Base-by-base conservation (phyloP, 202 grass and related monocot species). In the Panicum hallii region DNA sequence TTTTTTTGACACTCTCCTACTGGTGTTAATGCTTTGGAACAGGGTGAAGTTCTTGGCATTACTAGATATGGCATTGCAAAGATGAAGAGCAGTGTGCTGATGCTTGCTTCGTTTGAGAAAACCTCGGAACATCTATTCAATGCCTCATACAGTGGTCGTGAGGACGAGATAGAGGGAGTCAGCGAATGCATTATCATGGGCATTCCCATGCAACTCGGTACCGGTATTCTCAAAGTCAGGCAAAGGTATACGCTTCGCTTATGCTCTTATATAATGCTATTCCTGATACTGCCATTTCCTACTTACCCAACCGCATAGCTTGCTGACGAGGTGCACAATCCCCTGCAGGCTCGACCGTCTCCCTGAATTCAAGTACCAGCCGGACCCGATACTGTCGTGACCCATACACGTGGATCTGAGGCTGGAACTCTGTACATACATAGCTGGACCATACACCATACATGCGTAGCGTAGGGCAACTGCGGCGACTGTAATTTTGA, bases 91-190 rank as follows among this genome's bases (percentile, higher is more conserved):
- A 99, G 93, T 63, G 96, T 94, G 75, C 57, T 99, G 78, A 94
- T 95, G 93, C 70, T 95, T 54, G 93, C 96, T 69, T 99, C 96
- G 19, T 99, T 99, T 60, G 96, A 99, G 86, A 99, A 92, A 85
- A 95, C 90, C 23, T 52, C 84, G 2, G 93, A 95, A 38, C 93
- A 99, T 86, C 90, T 99, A 53, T 95, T 99, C 72, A 99, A 95
- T 66, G 96, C 89, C 45, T 99, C 93, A 0, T 99, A 92, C 82
- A 81, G 83, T 77, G 91, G 93, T 1, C 91, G 81, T 47, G 88
- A 94, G 76, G 91, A 95, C 77, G 61, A 93, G 63, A 92, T 95
- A 54, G 91, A 95, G 83, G 96, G 96, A 67, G 93, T 98, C 46
- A 94, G 91, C 64, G 96, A 98, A 83, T 92, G 84, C 83, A 89